Conservation (phyloP, 116 monocot species). For the Phalaenopsis hybrid region DNA sequence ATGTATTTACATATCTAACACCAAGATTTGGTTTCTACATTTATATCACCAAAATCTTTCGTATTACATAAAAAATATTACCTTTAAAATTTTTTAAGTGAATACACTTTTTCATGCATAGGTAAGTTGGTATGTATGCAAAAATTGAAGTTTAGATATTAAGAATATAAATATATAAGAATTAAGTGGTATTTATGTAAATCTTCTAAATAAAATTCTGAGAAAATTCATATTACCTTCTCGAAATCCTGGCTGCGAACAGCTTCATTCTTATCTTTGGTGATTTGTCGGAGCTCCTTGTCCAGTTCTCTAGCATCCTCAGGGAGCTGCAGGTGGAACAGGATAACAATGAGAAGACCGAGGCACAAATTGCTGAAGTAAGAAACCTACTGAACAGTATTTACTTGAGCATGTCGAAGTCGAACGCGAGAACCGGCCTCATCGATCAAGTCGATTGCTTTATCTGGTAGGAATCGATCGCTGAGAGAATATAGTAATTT, state of each 20-base stretch:
- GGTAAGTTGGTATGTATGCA: no score
- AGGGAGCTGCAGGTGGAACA: slow-evolving; percentile 52
- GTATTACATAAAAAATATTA: no score
- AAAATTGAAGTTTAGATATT: no score
- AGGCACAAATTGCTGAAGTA: neutral
- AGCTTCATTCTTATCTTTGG: slow-evolving; percentile 96
- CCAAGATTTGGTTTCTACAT: no score
- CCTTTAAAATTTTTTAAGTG: no score
- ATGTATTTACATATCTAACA: no score
- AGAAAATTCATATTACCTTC: slow-evolving; percentile 44
- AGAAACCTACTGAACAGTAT: neutral
- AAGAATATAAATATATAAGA: no score
- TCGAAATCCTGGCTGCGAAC: slow-evolving; percentile 95
- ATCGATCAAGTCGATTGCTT: slow-evolving; percentile 84
- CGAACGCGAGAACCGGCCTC: slow-evolving; percentile 76
- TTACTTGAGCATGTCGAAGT: slow-evolving; percentile 64
- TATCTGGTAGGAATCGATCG: slow-evolving; percentile 79
- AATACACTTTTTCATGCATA: no score
- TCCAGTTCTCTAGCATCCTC: slow-evolving; percentile 97
- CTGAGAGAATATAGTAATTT: slow-evolving; percentile 25
- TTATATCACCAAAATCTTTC: no score
- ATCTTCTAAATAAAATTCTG: no score
- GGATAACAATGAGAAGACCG: neutral
- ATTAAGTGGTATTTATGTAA: no score
- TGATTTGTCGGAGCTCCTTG: slow-evolving; percentile 87